phyloP scores from a whole-genome alignment of 805 yeast species.

The Brettanomyces naardenensis region DNA sequence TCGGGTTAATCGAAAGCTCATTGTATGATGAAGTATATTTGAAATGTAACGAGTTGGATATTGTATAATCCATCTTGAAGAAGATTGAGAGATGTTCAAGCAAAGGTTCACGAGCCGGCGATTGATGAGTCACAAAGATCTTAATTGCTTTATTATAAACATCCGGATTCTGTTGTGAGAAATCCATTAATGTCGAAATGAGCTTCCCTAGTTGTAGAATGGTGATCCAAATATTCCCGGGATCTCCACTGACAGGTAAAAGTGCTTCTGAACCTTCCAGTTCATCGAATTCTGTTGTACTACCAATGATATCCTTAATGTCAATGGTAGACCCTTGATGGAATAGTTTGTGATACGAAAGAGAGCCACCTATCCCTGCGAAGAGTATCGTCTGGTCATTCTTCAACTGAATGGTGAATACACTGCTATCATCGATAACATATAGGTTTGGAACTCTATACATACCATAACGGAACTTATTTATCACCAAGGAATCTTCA shows the following conservation, averaged over 20 bases:
- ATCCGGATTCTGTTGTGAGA: slow-evolving; percentile 25
- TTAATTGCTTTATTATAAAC: slow-evolving; percentile 38
- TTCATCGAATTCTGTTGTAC: slow-evolving; percentile 12
- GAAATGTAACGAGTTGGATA: slow-evolving; percentile 68
- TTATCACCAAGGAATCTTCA: slow-evolving; percentile 64
- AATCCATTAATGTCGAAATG: slow-evolving; percentile 36
- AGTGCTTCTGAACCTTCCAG: slow-evolving; percentile 18
- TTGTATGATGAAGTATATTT: slow-evolving; percentile 63
- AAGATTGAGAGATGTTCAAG: slow-evolving; percentile 60
- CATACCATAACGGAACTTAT: slow-evolving; percentile 49
- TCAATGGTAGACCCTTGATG: slow-evolving; percentile 48
- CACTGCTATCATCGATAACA: slow-evolving; percentile 51
- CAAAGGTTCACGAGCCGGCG: slow-evolving; percentile 64
- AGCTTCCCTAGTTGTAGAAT: slow-evolving; percentile 64
- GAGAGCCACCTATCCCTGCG: slow-evolving; percentile 67
- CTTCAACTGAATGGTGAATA: slow-evolving; percentile 34
- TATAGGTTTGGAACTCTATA: slow-evolving; percentile 48
- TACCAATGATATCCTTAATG: slow-evolving; percentile 24
- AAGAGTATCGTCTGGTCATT: slow-evolving; percentile 42
- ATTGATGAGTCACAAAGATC: slow-evolving; percentile 58
- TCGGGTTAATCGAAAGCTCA: slow-evolving; percentile 56
- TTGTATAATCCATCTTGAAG: slow-evolving; percentile 62
- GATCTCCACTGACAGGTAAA: slow-evolving; percentile 50
- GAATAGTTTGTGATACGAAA: slow-evolving; percentile 58
- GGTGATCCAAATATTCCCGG: slow-evolving; percentile 71